Evolutionary conservation across 2,329 filamentous ascomycete species (phyloP).

Genomic region (Colletotrichum scovillei): DNA sequence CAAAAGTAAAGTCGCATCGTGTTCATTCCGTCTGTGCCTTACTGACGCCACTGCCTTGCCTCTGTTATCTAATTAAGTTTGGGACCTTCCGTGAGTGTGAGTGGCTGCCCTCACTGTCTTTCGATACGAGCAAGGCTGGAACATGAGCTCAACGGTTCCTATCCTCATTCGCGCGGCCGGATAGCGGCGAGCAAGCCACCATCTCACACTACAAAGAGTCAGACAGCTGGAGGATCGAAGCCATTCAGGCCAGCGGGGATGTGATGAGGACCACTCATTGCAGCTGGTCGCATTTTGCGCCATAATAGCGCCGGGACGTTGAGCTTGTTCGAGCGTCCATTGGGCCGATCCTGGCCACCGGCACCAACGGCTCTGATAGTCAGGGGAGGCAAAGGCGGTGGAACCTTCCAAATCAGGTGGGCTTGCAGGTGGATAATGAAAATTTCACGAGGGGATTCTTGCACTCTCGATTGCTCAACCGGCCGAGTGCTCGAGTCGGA

Average conservation of each 20-base stretch:
- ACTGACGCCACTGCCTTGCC: neutral
- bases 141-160: neutral
- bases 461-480: neutral
- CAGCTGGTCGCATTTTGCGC: conserved; percentile 14
- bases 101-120: neutral
- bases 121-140: conserved; percentile 20
- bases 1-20: neutral
- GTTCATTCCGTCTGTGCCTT: conserved; percentile 1
- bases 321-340: conserved; percentile 27
- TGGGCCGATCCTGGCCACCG: conserved; percentile 29
- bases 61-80: neutral
- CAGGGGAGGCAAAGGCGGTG: conserved; percentile 14
- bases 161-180: neutral
- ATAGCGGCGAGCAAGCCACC: neutral
- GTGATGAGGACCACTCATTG: conserved; percentile 19
- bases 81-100: neutral
- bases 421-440: neutral
- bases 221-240: neutral
- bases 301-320: conserved; percentile 25
- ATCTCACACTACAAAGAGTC: neutral
- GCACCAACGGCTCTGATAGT: conserved; percentile 20
- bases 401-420: conserved; percentile 7
- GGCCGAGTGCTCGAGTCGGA: neutral
- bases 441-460: neutral
- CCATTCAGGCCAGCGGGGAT: conserved; percentile 1